phyloP scores from a whole-genome alignment of 106 monocot genomes.

The Dendrobium catenatum region DNA sequence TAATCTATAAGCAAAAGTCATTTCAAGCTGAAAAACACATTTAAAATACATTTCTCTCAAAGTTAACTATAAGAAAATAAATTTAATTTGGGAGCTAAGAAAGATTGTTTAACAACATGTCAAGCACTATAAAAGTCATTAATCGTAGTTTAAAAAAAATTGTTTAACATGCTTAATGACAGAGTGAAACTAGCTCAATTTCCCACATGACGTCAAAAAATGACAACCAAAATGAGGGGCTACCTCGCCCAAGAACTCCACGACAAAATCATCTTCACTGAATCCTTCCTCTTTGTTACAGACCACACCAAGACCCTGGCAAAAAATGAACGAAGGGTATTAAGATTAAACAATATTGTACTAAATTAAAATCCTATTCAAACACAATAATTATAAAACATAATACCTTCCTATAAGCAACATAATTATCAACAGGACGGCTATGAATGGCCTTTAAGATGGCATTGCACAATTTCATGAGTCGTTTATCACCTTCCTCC shows the following conservation, averaged over 20 bases:
- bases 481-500: conserved; percentile 39
- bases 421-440: conserved; percentile 91
- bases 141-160: neutral
- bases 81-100: neutral
- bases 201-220: neutral
- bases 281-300: conserved; percentile 96
- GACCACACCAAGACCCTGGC: conserved; percentile 94
- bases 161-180: no score
- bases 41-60: neutral
- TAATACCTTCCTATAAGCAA: conserved; percentile 89
- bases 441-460: conserved; percentile 74
- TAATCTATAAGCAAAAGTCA: neutral
- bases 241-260: conserved; percentile 99
- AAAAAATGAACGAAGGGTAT: conserved; percentile 3
- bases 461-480: conserved; percentile 52
- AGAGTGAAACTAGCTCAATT: neutral
- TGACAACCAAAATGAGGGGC: neutral
- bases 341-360: neutral
- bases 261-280: conserved; percentile 82
- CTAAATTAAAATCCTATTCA: neutral
- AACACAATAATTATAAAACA: neutral
- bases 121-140: neutral
- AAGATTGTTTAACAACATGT: neutral
- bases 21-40: neutral
- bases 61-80: neutral